A percentile compares a stretch with the other conserved stretches of the same genome.
Conservation (phyloP, 2,329 filamentous ascomycete genomes). For the Fusarium robinianum region DNA sequence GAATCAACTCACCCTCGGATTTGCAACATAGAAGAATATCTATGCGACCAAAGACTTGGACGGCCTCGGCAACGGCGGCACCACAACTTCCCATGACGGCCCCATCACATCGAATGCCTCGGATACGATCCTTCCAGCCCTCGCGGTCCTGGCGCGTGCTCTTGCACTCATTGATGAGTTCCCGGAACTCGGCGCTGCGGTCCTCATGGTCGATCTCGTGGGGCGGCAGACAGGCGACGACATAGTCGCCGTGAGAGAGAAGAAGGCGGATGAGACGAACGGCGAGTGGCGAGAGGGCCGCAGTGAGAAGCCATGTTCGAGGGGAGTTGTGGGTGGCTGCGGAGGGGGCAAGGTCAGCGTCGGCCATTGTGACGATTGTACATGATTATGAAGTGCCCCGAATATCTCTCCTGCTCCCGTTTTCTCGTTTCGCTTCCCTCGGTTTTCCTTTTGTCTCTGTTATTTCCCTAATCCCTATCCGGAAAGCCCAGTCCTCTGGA, state of each 20-base stretch:
- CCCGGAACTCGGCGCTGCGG: conserved; percentile 77
- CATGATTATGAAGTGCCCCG: too few relatives aligned
- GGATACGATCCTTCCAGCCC: conserved; percentile 80
- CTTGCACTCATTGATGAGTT: conserved; percentile 73
- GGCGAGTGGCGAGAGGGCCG: conserved; percentile 81
- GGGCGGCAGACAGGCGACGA: conserved; percentile 81
- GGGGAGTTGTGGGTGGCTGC: conserved; percentile 72
- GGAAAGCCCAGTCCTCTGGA: too few relatives aligned
- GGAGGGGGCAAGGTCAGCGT: conserved; percentile 40
- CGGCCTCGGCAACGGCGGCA: conserved; percentile 83
- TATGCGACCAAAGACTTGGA: conserved; percentile 80
- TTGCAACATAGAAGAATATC: conserved; percentile 91
- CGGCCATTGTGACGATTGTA: conserved; percentile 38
- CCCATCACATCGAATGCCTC: conserved; percentile 67
- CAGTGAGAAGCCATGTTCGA: conserved; percentile 91
- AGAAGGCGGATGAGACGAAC: conserved; percentile 81
- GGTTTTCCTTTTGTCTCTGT: too few relatives aligned
- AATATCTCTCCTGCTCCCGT: too few relatives aligned
- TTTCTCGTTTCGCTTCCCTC: too few relatives aligned
- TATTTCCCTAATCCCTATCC: too few relatives aligned
- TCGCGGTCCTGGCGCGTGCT: conserved; percentile 66
- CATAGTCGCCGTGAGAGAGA: conserved; percentile 88
- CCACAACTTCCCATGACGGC: conserved; percentile 72
- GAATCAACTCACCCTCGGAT: conserved; percentile 77
- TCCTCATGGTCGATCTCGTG: conserved; percentile 77